Evolutionary conservation across 2,329 filamentous ascomycete species (phyloP).

Genomic region (Emydomyces testavorans): DNA sequence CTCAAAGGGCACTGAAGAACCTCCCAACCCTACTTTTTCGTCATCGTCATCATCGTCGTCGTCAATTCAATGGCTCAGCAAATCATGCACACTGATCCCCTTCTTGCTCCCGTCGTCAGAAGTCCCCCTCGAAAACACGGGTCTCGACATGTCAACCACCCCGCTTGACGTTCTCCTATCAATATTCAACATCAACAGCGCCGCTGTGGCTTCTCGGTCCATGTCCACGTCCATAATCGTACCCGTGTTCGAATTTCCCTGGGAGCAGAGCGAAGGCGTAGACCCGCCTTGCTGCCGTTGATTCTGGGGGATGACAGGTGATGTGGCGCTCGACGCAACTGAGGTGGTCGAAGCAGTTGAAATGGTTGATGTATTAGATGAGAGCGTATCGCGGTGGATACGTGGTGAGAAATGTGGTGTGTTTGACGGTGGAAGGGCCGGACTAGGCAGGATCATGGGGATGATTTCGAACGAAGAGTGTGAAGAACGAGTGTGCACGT

Average conservation of each 20-base stretch:
- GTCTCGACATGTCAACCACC: conserved; percentile 17
- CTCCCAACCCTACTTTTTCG: not conserved
- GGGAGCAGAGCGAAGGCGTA: conserved; percentile 12
- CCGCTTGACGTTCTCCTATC: conserved; percentile 47
- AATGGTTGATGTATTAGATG: conserved; percentile 12
- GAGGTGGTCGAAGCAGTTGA: conserved; percentile 14
- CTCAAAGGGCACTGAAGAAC: not conserved
- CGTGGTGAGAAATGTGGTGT: conserved; percentile 1
- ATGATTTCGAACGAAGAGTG: conserved; percentile 20
- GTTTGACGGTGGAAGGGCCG: conserved; percentile 22
- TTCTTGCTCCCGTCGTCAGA: conserved; percentile 24
- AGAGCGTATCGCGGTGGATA: conserved; percentile 6
- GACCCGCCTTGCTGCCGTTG: conserved; percentile 8
- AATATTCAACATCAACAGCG: conserved; percentile 74
- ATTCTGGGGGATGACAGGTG: conserved; percentile 8
- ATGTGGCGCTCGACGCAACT: conserved; percentile 12
- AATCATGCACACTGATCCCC: conserved; percentile 46
- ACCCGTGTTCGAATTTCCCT: conserved; percentile 19
- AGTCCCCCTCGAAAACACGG: not conserved
- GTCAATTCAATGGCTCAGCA: conserved; percentile 39
- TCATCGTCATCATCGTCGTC: not conserved
- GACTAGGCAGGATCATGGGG: conserved; percentile 29
- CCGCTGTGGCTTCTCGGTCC: conserved; percentile 73
- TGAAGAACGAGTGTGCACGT: conserved; percentile 18
- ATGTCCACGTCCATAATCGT: conserved; percentile 42